Conservation (phyloP, 2,329 filamentous ascomycete genomes). For the Lecanicillium sp. region DNA sequence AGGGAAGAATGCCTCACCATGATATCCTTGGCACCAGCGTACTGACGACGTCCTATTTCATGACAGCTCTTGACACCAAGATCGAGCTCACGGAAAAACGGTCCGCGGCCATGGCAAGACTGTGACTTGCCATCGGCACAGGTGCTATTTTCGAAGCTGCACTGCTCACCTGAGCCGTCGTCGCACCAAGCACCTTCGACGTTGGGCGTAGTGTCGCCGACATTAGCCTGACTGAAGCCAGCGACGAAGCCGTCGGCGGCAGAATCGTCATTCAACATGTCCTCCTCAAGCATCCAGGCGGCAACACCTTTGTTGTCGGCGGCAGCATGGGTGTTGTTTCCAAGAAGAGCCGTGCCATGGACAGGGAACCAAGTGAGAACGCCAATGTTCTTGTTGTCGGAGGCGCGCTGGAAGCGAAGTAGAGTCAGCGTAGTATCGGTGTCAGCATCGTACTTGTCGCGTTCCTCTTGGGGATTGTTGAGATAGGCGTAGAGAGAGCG, state of each 20-base stretch:
- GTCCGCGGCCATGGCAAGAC: conserved; percentile 66
- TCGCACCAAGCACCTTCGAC: conserved; percentile 84
- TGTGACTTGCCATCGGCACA: conserved; percentile 64
- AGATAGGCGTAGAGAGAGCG: conserved; percentile 83
- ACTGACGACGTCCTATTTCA: conserved; percentile 70
- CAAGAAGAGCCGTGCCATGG: conserved; percentile 83
- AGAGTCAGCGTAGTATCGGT: conserved; percentile 59
- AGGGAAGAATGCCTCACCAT: conserved; percentile 21
- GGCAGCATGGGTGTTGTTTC: conserved; percentile 84
- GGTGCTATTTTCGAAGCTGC: conserved; percentile 74
- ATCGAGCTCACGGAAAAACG: conserved; percentile 58
- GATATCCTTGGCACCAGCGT: conserved; percentile 42
- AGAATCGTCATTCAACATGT: conserved; percentile 42
- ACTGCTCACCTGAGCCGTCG: conserved; percentile 65
- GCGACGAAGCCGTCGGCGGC: conserved; percentile 69
- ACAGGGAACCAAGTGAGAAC: conserved; percentile 86
- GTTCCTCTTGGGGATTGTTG: conserved; percentile 71
- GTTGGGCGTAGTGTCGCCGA: conserved; percentile 87
- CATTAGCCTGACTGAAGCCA: conserved; percentile 85
- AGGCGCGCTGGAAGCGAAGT: conserved; percentile 66
- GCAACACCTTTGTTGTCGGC: conserved; percentile 96
- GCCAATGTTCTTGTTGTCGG: conserved; percentile 69
- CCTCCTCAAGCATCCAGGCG: conserved; percentile 73
- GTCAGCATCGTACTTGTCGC: conserved; percentile 53
- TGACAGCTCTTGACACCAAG: conserved; percentile 66